Percentiles rank a stretch among this genome's conserved stretches.
Conservation (phyloP, 2,329 filamentous ascomycete species). For the Cladosporium colombiae region DNA sequence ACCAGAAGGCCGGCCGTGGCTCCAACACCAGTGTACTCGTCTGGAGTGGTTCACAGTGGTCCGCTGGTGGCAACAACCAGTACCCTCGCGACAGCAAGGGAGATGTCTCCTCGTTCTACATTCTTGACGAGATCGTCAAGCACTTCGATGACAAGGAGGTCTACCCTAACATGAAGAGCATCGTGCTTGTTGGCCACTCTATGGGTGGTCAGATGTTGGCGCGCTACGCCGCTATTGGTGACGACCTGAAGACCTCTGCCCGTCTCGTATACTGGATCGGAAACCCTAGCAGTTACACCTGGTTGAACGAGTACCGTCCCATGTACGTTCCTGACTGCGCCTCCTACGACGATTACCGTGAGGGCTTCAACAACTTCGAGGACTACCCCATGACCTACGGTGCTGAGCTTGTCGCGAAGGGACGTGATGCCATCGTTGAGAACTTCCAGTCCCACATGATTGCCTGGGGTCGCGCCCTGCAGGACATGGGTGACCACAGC, state of each 20-base stretch:
- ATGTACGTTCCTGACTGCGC: constrained; percentile 33
- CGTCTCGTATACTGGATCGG: constrained; percentile 38
- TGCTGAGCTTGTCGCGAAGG: constrained; percentile 30
- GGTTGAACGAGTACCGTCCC: constrained; percentile 35
- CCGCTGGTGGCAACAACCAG: constrained; percentile 37
- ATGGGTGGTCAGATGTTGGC: constrained; percentile 38
- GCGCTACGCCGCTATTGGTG: constrained; percentile 37
- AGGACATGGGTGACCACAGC: constrained; percentile 38
- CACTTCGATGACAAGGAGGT: constrained; percentile 35
- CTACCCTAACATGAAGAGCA: constrained; percentile 40
- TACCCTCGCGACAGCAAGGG: constrained; percentile 31
- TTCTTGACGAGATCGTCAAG: constrained; percentile 36
- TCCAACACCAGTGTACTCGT: constrained; percentile 37
- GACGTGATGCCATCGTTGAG: constrained; percentile 31
- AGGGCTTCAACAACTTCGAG: constrained; percentile 35
- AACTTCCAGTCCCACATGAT: constrained; percentile 37
- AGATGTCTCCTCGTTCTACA: constrained; percentile 34
- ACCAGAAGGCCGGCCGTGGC: constrained; percentile 29
- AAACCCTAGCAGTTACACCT: constrained; percentile 39
- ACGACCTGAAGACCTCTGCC: constrained; percentile 26
- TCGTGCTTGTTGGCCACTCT: constrained; percentile 41
- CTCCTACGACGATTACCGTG: constrained; percentile 37
- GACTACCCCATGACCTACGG: constrained; percentile 32
- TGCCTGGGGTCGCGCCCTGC: constrained; percentile 37
- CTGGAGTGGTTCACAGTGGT: constrained; percentile 38